Conservation (phyloP, 2,329 filamentous ascomycete genomes). For the Botrytis deweyae region DNA sequence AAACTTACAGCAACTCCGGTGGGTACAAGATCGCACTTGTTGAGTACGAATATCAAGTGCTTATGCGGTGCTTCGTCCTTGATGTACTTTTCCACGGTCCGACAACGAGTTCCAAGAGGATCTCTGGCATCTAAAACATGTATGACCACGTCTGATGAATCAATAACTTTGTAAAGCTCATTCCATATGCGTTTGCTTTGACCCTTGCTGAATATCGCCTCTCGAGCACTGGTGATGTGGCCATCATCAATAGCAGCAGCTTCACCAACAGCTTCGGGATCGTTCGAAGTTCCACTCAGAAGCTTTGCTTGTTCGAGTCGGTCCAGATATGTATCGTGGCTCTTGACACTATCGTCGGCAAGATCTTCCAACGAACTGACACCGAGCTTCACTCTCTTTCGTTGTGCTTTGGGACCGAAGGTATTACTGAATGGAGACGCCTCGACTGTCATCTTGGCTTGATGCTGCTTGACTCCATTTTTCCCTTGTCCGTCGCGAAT, state of each 20-base stretch:
- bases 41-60: constrained; percentile 84
- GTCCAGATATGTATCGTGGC: constrained; percentile 78
- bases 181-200: constrained; percentile 97
- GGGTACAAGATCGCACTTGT: constrained; percentile 91
- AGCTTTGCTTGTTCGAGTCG: constrained; percentile 75
- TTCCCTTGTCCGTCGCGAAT: constrained; percentile 76
- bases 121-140: constrained; percentile 90
- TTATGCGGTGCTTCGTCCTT: constrained; percentile 93
- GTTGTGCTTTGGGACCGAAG: constrained; percentile 89
- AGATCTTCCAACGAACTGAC: constrained; percentile 81
- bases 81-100: constrained; percentile 89
- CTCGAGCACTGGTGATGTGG: constrained; percentile 63
- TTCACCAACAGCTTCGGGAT: constrained; percentile 49
- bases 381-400: constrained; percentile 87
- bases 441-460: constrained; percentile 91
- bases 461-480: constrained; percentile 87
- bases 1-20: constrained; percentile 90
- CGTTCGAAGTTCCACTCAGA: constrained; percentile 67
- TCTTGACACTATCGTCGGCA: constrained; percentile 74
- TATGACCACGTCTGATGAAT: constrained; percentile 94
- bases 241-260: constrained; percentile 44
- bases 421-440: constrained; percentile 81
- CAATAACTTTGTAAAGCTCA: constrained; percentile 91
- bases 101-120: constrained; percentile 85
- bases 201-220: constrained; percentile 90